These are phyloP conservation scores for Casuarina cunninghamiana DNA, from an alignment of 306 rosid genomes.

Conservation along the genomic window DNA sequence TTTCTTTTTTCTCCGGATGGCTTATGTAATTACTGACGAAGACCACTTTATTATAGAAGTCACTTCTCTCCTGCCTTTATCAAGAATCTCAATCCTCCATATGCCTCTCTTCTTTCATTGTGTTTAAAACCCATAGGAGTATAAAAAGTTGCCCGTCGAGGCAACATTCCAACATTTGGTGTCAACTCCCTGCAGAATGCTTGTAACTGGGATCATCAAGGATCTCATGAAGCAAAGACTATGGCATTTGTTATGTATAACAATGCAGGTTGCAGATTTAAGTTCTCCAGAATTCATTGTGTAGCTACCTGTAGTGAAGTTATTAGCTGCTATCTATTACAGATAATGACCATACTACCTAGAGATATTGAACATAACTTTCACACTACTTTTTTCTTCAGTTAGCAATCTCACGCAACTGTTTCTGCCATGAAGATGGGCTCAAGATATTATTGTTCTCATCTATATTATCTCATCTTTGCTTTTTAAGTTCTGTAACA, in stretches of 20 bases:
- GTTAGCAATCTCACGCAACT: too few species aligned
- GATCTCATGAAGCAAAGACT: neutral
- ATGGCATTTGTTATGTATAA: neutral
- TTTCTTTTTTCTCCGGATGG: too few species aligned
- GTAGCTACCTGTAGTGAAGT: neutral
- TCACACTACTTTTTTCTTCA: too few species aligned
- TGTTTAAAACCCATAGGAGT: neutral
- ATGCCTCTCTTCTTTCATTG: neutral
- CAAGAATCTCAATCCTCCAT: neutral
- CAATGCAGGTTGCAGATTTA: neutral
- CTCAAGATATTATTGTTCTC: neutral
- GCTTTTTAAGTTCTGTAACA: conserved; percentile 7
- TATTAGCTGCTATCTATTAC: neutral
- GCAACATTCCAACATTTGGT: neutral
- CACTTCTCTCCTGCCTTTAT: neutral
- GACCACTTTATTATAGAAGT: neutral
- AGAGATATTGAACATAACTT: neutral
- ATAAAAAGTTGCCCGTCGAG: neutral
- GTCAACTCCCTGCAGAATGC: too few species aligned
- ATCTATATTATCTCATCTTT: neutral
- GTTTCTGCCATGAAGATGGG: too few species aligned
- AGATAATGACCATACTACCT: neutral
- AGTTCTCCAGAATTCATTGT: neutral
- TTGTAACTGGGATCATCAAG: too few species aligned
- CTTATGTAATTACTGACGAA: too few species aligned